phyloP scores from a whole-genome alignment of 2,329 filamentous ascomycete genomes.

The Beauveria rudraprayagi region DNA sequence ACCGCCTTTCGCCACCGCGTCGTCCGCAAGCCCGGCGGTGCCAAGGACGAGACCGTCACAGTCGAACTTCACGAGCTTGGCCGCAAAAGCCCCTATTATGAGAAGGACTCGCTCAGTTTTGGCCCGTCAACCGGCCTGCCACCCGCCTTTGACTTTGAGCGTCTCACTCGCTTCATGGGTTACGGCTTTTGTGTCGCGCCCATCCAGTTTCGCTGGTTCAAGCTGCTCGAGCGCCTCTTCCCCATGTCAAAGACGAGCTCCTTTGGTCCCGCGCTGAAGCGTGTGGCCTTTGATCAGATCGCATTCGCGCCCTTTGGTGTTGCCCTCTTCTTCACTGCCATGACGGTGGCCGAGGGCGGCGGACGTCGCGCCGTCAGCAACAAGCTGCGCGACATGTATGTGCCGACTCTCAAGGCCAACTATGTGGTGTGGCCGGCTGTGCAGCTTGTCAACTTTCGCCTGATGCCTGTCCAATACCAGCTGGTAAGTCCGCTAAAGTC shows the following conservation, averaged over 20 bases:
- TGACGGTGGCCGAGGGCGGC: slow-evolving; percentile 93
- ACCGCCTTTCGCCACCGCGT: slow-evolving; percentile 69
- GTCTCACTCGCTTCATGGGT: slow-evolving; percentile 89
- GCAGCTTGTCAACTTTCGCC: slow-evolving; percentile 90
- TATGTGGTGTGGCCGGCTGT: slow-evolving; percentile 92
- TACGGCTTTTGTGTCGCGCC: slow-evolving; percentile 97
- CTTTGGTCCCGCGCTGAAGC: slow-evolving; percentile 73
- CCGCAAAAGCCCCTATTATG: slow-evolving; percentile 63
- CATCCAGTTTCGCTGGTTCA: slow-evolving; percentile 92
- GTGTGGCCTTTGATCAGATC: slow-evolving; percentile 86
- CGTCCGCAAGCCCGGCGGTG: slow-evolving; percentile 51
- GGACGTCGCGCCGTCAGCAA: slow-evolving; percentile 67
- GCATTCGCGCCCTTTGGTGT: slow-evolving; percentile 88
- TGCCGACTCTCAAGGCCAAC: slow-evolving; percentile 92
- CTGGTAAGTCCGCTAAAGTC: slow-evolving; percentile 58
- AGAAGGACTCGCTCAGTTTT: slow-evolving; percentile 54
- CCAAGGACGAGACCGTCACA: slow-evolving; percentile 63
- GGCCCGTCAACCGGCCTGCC: slow-evolving; percentile 40
- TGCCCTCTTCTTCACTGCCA: slow-evolving; percentile 84
- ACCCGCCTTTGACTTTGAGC: slow-evolving; percentile 90
- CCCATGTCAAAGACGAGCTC: slow-evolving; percentile 73
- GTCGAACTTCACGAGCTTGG: slow-evolving; percentile 88
- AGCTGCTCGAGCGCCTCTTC: slow-evolving; percentile 72
- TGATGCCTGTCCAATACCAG: slow-evolving; percentile 94
- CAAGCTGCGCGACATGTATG: slow-evolving; percentile 90